A percentile compares a stretch with the other conserved stretches of the same genome.
Conservation (phyloP, 352 stramenopile species). For the Peronospora destructor region DNA sequence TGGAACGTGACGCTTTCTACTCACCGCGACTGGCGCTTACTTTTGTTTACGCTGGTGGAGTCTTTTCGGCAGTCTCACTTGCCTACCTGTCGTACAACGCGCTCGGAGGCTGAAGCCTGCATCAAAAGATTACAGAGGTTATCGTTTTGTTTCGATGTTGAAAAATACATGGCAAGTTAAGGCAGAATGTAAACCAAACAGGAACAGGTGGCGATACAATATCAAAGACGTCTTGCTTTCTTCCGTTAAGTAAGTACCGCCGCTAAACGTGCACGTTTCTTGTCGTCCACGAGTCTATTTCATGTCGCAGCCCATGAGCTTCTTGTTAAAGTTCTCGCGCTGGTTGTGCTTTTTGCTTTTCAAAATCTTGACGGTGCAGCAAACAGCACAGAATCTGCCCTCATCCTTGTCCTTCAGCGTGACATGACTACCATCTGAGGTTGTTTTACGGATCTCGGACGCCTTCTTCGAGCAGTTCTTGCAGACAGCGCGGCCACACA, state of each 20-base stretch:
- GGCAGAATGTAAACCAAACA: slow-evolving; percentile 2
- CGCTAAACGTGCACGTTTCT: slow-evolving; percentile 5
- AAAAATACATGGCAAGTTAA: slow-evolving; percentile 1
- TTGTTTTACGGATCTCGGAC: slow-evolving; percentile 53
- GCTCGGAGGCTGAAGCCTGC: slow-evolving; percentile 16
- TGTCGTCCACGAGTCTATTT: slow-evolving; percentile 39
- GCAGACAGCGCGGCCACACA: slow-evolving; percentile 72
- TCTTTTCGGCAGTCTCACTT: slow-evolving; percentile 59
- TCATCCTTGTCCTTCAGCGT: slow-evolving; percentile 55
- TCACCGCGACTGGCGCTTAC: slow-evolving; percentile 42
- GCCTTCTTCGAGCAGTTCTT: slow-evolving; percentile 81
- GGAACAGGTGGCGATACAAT: slow-evolving; percentile 19
- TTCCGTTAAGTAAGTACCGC: slow-evolving; percentile 29
- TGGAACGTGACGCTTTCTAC: slow-evolving; percentile 45
- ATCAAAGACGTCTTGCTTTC: slow-evolving; percentile 29
- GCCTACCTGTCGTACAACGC: slow-evolving; percentile 62
- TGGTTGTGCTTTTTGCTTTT: slow-evolving; percentile 69
- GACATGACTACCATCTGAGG: slow-evolving; percentile 28
- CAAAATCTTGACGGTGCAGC: slow-evolving; percentile 70
- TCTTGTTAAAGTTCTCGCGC: slow-evolving; percentile 71
- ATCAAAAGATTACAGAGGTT: background rate
- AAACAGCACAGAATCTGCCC: slow-evolving; percentile 64
- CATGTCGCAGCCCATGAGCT: slow-evolving; percentile 60
- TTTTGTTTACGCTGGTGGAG: slow-evolving; percentile 43
- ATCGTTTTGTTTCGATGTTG: slow-evolving; percentile 17